Evolutionary conservation across 192 early-diverging fungal species (phyloP).

Genomic region (Dispira parvispora): DNA sequence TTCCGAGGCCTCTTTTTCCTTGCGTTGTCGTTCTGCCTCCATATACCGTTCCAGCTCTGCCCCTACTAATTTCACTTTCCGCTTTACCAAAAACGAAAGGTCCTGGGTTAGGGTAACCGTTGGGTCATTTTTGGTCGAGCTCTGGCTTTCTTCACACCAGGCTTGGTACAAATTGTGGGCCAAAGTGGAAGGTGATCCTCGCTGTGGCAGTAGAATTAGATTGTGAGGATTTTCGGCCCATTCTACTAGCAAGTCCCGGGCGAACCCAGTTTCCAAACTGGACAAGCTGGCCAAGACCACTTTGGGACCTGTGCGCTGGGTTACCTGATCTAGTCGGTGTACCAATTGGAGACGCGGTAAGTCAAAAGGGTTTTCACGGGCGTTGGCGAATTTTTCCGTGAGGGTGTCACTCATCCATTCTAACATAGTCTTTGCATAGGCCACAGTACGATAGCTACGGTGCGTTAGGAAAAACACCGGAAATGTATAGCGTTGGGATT

Average conservation of each 20-base stretch:
- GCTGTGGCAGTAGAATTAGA: background rate
- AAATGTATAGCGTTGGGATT: constrained; percentile 33
- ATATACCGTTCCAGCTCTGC: constrained; percentile 58
- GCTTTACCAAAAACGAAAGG: constrained; percentile 16
- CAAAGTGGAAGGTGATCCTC: background rate
- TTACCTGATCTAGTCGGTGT: constrained; percentile 48
- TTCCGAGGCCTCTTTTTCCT: constrained; percentile 59
- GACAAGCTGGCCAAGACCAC: constrained; percentile 70
- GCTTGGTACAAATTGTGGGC: background rate
- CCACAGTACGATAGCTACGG: constrained; percentile 52
- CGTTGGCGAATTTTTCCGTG: constrained; percentile 45
- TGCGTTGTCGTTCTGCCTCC: constrained; percentile 37
- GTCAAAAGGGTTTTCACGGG: constrained; percentile 75
- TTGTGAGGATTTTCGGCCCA: constrained; percentile 31
- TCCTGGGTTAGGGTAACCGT: constrained; percentile 15
- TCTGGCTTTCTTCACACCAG: background rate
- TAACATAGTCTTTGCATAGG: constrained; percentile 75
- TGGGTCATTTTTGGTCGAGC: background rate
- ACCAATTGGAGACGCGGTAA: constrained; percentile 60
- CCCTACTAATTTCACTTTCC: constrained; percentile 69
- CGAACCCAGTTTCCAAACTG: constrained; percentile 70
- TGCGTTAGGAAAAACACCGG: constrained; percentile 67
- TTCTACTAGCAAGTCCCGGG: constrained; percentile 57
- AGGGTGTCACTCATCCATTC: constrained; percentile 93
- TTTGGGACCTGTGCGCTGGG: constrained; percentile 51